phyloP scores from a whole-genome alignment of 306 rosid genomes.

The Parietaria judaica region DNA sequence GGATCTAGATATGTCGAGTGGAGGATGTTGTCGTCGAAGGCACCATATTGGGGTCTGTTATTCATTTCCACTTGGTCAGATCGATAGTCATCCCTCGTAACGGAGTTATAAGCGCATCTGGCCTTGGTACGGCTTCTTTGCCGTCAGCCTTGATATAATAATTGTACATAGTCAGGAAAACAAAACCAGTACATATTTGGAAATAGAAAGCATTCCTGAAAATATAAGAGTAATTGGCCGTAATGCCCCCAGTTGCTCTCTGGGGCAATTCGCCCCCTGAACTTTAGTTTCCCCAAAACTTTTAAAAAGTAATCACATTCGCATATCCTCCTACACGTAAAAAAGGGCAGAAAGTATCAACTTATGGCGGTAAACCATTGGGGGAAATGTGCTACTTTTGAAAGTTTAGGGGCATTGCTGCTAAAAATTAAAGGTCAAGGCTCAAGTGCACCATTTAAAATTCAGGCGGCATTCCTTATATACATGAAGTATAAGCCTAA shows the following conservation, averaged over 20 bases:
- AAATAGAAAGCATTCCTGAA: background rate
- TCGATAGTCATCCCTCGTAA: conserved; percentile 41
- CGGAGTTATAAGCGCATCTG: conserved; percentile 73
- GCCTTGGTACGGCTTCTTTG: conserved; percentile 56
- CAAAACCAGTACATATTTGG: background rate
- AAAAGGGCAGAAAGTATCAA: no score
- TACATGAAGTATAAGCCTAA: background rate
- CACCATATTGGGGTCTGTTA: conserved; percentile 71
- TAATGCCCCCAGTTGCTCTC: no score
- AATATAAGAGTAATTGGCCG: background rate
- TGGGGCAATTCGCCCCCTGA: no score
- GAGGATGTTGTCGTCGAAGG: conserved; percentile 74
- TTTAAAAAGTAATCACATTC: no score
- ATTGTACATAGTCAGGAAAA: background rate
- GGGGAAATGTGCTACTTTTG: background rate
- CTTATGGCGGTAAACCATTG: no score
- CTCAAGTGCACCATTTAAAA: no score
- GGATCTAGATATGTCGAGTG: conserved; percentile 83
- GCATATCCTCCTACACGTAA: no score
- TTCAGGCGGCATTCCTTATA: background rate
- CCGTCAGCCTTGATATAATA: background rate
- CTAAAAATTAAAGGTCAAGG: no score
- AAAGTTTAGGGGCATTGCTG: no score
- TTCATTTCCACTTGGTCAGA: conserved; percentile 89
- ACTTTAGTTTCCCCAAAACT: no score